Conservation (phyloP, 2,329 filamentous ascomycete genomes). For the Orbilia blumenaviensis region DNA sequence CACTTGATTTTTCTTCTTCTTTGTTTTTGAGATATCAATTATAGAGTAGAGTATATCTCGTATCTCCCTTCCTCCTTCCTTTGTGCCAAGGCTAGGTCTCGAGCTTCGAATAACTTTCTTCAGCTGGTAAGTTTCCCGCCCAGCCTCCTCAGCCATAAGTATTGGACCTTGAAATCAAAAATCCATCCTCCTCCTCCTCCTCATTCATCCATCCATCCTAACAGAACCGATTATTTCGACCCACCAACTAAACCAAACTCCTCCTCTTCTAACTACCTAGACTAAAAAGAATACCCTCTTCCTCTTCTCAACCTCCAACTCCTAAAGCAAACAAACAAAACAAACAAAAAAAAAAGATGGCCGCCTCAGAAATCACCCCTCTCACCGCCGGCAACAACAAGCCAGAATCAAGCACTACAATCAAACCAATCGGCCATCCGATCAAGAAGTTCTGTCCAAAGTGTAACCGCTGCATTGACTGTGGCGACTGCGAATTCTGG, state of each 20-base stretch:
- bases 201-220: no score
- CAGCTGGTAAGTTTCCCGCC: not conserved
- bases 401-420: constrained; percentile 26
- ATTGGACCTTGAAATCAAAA: not conserved
- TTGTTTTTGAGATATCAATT: no score
- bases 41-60: no score
- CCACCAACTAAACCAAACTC: not conserved
- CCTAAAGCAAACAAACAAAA: not conserved
- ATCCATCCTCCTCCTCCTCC: not conserved
- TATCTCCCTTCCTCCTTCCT: no score
- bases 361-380: constrained; percentile 47
- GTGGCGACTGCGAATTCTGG: constrained; percentile 53
- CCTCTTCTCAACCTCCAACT: not conserved
- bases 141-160: not conserved
- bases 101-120: not conserved
- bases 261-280: not conserved
- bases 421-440: constrained; percentile 37
- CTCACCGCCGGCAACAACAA: constrained; percentile 42
- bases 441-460: constrained; percentile 51
- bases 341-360: constrained; percentile 18
- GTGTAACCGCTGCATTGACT: constrained; percentile 51
- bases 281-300: not conserved
- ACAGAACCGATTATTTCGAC: not conserved
- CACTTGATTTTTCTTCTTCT: no score
- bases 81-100: not conserved